Percentiles rank a stretch among this genome's conserved stretches.
phyloP scores from a whole-genome alignment of 148 eudicot species.

The Chenopodium formosanum region DNA sequence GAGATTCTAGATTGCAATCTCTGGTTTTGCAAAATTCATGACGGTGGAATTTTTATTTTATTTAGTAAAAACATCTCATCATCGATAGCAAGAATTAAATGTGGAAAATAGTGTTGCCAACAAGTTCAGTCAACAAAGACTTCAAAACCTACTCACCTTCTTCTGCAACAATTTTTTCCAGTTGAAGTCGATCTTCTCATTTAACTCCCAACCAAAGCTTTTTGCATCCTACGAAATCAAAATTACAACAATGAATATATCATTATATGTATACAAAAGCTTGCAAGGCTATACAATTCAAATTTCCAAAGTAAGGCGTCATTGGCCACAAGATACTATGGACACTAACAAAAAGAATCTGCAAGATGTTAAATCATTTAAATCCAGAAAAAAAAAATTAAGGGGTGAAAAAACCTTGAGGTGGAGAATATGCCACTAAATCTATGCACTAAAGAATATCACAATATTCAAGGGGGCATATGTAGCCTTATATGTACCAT shows the following conservation, averaged over 20 bases:
- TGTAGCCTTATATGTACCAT: neutral
- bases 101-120: no score
- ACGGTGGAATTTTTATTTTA: no score
- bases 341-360: neutral
- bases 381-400: neutral
- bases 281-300: neutral
- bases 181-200: conserved; percentile 76
- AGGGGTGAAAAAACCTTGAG: neutral
- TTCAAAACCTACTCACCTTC: conserved; percentile 54
- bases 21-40: no score
- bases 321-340: neutral
- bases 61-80: no score
- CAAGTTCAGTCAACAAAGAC: conserved; percentile 4
- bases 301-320: neutral
- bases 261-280: neutral
- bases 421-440: neutral
- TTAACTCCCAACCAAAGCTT: conserved; percentile 88
- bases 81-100: no score
- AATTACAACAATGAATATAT: neutral
- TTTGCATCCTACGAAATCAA: conserved; percentile 71
- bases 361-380: neutral
- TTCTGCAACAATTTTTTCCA: conserved; percentile 95
- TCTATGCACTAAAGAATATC: neutral
- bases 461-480: neutral
- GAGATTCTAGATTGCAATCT: no score